Percentiles rank a stretch among this genome's conserved stretches.
Conservation (phyloP, 306 rosid species). For the Castanea mollissima region DNA sequence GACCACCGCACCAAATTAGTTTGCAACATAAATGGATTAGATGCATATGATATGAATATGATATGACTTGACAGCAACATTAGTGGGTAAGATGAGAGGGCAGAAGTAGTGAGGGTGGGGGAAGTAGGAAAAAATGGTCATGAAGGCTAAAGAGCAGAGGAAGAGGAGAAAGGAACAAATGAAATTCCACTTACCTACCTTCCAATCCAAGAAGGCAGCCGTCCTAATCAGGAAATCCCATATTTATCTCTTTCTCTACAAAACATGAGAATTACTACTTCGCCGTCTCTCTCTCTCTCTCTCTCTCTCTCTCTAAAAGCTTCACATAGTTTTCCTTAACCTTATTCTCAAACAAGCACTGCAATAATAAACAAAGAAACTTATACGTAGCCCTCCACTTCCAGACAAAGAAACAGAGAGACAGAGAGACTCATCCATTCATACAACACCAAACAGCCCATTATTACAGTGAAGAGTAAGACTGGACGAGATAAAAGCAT, state of each 20-base stretch:
- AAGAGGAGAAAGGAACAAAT: no score
- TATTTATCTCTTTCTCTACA: constrained; percentile 5
- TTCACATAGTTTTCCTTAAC: constrained; percentile 21
- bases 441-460: not conserved
- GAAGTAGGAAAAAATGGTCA: no score
- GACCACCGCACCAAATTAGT: no score
- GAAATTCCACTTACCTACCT: constrained; percentile 38
- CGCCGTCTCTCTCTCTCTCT: not conserved
- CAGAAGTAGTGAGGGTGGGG: no score
- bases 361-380: constrained; percentile 15
- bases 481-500: constrained; percentile 36
- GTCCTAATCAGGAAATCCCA: constrained; percentile 9
- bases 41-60: no score
- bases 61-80: no score
- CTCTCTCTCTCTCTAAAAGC: constrained; percentile 8
- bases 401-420: constrained; percentile 6
- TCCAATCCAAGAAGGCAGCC: not conserved
- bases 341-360: constrained; percentile 4
- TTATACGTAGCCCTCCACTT: not conserved
- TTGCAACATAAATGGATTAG: no score
- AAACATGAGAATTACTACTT: not conserved
- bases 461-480: constrained; percentile 16
- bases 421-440: constrained; percentile 1
- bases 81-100: no score
- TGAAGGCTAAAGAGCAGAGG: no score